These are phyloP conservation scores for Trichoderma breve DNA, from an alignment of 2,329 filamentous ascomycete genomes.

Conservation along the genomic window DNA sequence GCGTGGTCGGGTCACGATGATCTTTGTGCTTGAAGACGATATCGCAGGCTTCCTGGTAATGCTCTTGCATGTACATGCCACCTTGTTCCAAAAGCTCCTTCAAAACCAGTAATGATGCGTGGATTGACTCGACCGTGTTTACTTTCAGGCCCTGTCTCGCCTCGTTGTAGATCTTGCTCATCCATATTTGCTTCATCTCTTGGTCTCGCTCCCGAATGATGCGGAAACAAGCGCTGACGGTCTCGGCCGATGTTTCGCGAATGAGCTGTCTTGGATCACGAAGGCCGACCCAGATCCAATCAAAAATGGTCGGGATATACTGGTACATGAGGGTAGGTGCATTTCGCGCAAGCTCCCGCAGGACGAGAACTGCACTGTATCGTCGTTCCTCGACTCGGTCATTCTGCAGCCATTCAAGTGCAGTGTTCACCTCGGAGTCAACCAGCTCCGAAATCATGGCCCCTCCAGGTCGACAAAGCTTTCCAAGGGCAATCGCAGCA, in stretches of 20 bases:
- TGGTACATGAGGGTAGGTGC: slow-evolving; percentile 94
- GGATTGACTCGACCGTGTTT: slow-evolving; percentile 81
- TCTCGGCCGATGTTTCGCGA: slow-evolving; percentile 85
- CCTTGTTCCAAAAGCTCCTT: slow-evolving; percentile 92
- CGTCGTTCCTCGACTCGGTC: slow-evolving; percentile 90
- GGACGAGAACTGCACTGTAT: slow-evolving; percentile 87
- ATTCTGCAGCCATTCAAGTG: slow-evolving; percentile 93
- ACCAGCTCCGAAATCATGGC: slow-evolving; percentile 93
- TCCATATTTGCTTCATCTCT: slow-evolving; percentile 82
- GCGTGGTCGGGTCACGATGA: slow-evolving; percentile 81
- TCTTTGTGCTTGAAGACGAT: slow-evolving; percentile 91
- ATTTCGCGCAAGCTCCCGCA: slow-evolving; percentile 86
- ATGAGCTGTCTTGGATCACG: slow-evolving; percentile 89
- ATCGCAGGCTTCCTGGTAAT: slow-evolving; percentile 89
- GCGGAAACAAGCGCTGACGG: slow-evolving; percentile 90
- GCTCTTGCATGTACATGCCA: slow-evolving; percentile 98
- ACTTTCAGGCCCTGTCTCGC: slow-evolving; percentile 75
- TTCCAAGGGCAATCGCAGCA: slow-evolving; percentile 83
- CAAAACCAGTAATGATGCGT: slow-evolving; percentile 89
- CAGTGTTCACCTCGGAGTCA: slow-evolving; percentile 93
- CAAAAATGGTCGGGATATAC: slow-evolving; percentile 92
- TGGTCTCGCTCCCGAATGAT: slow-evolving; percentile 93
- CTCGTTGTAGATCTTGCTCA: slow-evolving; percentile 87
- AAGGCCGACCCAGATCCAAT: slow-evolving; percentile 93
- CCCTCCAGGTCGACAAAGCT: slow-evolving; percentile 87